Conservation (phyloP, 192 early-diverging fungal genomes). For the Backusella macrospora region DNA sequence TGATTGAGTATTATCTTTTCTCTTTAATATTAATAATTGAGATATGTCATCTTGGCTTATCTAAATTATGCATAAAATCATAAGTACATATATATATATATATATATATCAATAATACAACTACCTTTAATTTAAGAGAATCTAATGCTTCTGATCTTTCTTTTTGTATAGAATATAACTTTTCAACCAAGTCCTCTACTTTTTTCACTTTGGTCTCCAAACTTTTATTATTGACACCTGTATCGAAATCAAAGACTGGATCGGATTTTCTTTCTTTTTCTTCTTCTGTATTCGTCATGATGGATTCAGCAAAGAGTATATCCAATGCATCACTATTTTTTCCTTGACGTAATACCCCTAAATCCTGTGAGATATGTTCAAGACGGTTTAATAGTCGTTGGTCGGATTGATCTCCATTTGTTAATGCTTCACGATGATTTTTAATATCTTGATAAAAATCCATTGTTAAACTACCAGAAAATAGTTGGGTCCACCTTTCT, state of each 20-base stretch:
- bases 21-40: background rate
- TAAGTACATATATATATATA: background rate
- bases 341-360: slow-evolving; percentile 44
- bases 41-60: background rate
- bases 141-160: background rate
- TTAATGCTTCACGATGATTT: slow-evolving; percentile 73
- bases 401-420: slow-evolving; percentile 72
- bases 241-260: background rate
- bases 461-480: slow-evolving; percentile 70
- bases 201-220: background rate
- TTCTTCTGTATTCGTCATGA: background rate
- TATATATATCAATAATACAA: no score
- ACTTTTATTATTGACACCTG: background rate
- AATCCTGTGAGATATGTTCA: slow-evolving; percentile 46
- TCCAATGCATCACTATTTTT: background rate
- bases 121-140: background rate
- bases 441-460: slow-evolving; percentile 75
- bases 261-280: background rate
- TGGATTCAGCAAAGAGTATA: background rate
- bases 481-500: slow-evolving; percentile 80
- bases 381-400: slow-evolving; percentile 43
- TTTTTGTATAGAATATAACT: background rate
- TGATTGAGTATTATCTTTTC: background rate
- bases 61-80: background rate
- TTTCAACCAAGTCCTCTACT: background rate